A percentile compares a stretch with the other conserved stretches of the same genome.
phyloP scores from a whole-genome alignment of 495 filamentous ascomycete species.

The Haplographium delicatum region DNA sequence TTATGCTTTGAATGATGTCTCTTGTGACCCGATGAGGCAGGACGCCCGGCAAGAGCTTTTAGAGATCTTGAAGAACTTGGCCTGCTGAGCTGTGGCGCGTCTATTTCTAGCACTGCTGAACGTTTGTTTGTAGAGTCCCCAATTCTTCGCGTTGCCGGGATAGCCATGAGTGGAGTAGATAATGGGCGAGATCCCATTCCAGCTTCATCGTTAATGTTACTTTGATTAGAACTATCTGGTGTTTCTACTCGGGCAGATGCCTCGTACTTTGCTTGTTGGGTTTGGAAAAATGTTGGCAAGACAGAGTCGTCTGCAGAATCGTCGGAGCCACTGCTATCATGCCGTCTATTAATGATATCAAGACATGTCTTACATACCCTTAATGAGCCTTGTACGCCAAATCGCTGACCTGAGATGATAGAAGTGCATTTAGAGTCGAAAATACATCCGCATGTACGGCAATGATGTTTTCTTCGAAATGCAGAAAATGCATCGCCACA shows the following conservation, averaged over 20 bases:
- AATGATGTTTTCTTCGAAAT: conserved; percentile 95
- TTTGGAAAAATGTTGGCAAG: conserved; percentile 43
- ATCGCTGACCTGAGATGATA: conserved; percentile 74
- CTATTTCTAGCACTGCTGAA: conserved; percentile 89
- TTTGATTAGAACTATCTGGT: conserved; percentile 20
- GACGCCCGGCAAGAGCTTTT: conserved; percentile 65
- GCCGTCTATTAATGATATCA: conserved; percentile 80
- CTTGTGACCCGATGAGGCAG: conserved; percentile 71
- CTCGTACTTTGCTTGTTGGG: conserved; percentile 44
- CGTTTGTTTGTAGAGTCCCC: conserved; percentile 75
- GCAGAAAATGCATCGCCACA: conserved; percentile 88
- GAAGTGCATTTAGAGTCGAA: conserved; percentile 97
- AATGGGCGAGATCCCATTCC: conserved; percentile 32
- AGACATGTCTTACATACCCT: conserved; percentile 96
- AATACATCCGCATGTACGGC: conserved; percentile 89
- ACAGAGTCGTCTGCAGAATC: conserved; percentile 69
- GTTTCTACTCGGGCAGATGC: conserved; percentile 16
- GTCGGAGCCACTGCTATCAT: conserved; percentile 80
- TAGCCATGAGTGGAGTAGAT: conserved; percentile 70
- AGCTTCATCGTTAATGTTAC: not conserved
- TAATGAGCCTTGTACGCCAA: conserved; percentile 81
- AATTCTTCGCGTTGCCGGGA: conserved; percentile 78
- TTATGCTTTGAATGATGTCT: conserved; percentile 85
- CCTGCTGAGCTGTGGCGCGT: conserved; percentile 63
- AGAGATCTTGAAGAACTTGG: conserved; percentile 92